Base-by-base conservation (phyloP, 495 filamentous ascomycete genomes). In the Talaromyces borbonicus region DNA sequence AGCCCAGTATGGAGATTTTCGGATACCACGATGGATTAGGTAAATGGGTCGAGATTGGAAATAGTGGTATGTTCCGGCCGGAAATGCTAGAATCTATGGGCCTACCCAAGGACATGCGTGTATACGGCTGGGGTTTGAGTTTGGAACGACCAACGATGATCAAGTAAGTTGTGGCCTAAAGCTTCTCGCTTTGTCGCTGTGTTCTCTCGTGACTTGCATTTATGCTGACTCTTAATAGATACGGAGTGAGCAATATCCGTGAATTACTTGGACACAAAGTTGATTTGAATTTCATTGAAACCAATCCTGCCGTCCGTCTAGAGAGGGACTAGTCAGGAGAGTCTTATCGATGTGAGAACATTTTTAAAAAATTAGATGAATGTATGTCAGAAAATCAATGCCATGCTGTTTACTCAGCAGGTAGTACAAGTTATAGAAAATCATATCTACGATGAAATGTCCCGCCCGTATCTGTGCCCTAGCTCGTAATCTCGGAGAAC, bases 141-240 rank as follows among this genome's bases (percentile, higher is more conserved):
- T 63, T 96, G 61, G 90, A 96, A 74, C 67, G 92, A 56, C 92
- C 92, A 37, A 98, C 92, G 7, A 98, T 96, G 92, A 98, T 98
- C 57, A 92, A 94, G 72, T 84, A 68, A 60, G 71, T 47, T 24
- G 33, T 45, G 14, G 14, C 40, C n/a, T 15, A n/a, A n/a, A n/a
- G n/a, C n/a, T n/a, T n/a, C n/a, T n/a, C n/a, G n/a, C n/a, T n/a
- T n/a, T n/a, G n/a, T n/a, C n/a, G n/a, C n/a, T n/a, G n/a, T n/a
- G n/a, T n/a, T n/a, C n/a, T n/a, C n/a, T n/a, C n/a, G 1, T 2
- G 18, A 4, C n/a, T 26, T 14, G 30, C n/a, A 18, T 36, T 15
- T 39, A 7, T 50, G 47, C 47, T 20, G 8, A 18, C n/a, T 18
- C 14, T 26, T 7, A 12, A 30, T 23, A 76, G 73, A 59, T 92